A percentile compares a stretch with the other conserved stretches of the same genome.
These are phyloP conservation scores for Lasiodiplodia hormozganensis DNA, from an alignment of 2,329 filamentous ascomycete genomes.

Conservation along the genomic window DNA sequence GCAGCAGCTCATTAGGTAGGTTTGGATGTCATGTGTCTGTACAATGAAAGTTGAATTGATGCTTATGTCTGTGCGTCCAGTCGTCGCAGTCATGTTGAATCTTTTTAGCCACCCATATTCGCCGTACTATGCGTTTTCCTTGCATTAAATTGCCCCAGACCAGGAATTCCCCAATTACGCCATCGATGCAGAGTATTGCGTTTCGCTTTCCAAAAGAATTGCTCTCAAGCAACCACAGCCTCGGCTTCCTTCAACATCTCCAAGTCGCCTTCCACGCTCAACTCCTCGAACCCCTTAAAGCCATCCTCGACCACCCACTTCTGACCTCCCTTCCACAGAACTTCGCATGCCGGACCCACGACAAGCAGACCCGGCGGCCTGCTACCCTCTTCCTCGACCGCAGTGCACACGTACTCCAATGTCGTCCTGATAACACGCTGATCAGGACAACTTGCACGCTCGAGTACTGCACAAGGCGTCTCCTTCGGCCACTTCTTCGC, in stretches of 20 bases:
- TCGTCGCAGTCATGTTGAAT: slow-evolving; percentile 5
- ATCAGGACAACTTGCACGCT: slow-evolving; percentile 91
- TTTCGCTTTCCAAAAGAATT: not conserved
- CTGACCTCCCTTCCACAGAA: slow-evolving; percentile 68
- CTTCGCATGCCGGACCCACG: slow-evolving; percentile 82
- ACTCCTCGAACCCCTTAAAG: slow-evolving; percentile 73
- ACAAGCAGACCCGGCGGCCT: slow-evolving; percentile 88
- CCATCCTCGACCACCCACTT: slow-evolving; percentile 90
- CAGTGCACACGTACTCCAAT: slow-evolving; percentile 76
- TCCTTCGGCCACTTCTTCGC: slow-evolving; percentile 67
- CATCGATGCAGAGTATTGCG: slow-evolving; percentile 20
- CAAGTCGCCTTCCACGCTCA: slow-evolving; percentile 44
- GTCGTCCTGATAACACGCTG: slow-evolving; percentile 92
- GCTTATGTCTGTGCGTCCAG: not conserved
- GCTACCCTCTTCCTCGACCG: slow-evolving; percentile 88
- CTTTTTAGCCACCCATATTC: not conserved
- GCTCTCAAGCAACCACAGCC: slow-evolving; percentile 9
- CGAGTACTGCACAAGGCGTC: slow-evolving; percentile 92
- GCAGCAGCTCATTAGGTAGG: not conserved
- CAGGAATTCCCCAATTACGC: slow-evolving; percentile 3
- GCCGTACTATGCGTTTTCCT: slow-evolving; percentile 17
- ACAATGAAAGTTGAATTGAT: not conserved
- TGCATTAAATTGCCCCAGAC: not conserved
- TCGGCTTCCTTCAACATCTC: slow-evolving; percentile 25
- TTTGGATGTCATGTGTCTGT: not conserved